Conservation (phyloP, 306 rosid genomes). For the Dryas alaskensis region DNA sequence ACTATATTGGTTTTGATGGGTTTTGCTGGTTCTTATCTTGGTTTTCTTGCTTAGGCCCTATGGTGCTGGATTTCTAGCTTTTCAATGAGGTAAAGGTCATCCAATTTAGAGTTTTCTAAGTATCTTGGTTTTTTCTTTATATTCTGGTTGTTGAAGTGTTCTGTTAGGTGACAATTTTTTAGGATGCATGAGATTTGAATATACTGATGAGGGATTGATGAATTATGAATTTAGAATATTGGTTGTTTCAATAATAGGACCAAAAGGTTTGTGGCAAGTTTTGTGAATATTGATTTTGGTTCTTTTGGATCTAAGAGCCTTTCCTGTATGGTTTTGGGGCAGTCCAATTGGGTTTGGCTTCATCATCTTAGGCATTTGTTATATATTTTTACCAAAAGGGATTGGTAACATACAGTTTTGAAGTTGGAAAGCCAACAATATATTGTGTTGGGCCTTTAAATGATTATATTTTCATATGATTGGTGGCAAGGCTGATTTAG, state of each 20-base stretch:
- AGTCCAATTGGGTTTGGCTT: constrained; percentile 13
- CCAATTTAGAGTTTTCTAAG: not conserved
- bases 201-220: constrained; percentile 22
- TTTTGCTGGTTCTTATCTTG: constrained; percentile 16
- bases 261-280: constrained; percentile 15
- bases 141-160: not conserved
- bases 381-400: constrained; percentile 5
- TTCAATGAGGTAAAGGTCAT: constrained; percentile 31
- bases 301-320: constrained; percentile 25
- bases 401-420: constrained; percentile 13
- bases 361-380: not conserved
- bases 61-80: constrained; percentile 11
- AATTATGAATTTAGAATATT: constrained; percentile 12
- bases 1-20: not conserved
- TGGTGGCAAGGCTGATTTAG: constrained; percentile 16
- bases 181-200: constrained; percentile 24
- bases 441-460: not conserved
- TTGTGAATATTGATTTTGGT: constrained; percentile 14
- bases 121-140: not conserved
- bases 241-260: not conserved
- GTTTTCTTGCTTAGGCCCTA: constrained; percentile 13
- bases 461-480: constrained; percentile 17
- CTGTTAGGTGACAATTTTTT: not conserved
- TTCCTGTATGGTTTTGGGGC: constrained; percentile 18
- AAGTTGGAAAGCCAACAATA: constrained; percentile 23